Evolutionary conservation across 1,284 basidiomycete species (phyloP), one percentile per base, ranked within the genome.

Genomic region (Schizophyllum commune): DNA sequence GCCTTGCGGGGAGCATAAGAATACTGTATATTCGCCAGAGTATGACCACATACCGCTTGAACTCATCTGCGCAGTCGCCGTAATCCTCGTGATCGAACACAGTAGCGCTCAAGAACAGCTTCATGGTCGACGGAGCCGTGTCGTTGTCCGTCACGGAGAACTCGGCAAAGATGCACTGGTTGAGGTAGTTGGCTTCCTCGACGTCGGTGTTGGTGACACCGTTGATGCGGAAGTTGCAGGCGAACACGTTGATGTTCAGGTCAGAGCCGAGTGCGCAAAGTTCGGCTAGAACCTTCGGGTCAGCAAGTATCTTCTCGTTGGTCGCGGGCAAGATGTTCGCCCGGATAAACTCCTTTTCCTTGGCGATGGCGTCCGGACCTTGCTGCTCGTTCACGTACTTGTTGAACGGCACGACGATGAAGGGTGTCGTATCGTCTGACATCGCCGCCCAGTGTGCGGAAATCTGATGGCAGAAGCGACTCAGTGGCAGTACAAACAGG

Each of bases 191-290:
- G 7, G 79, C 78, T 61, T 79, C 77, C n/a, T 68, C 72, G 61
- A 81, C 70, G 66, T 80, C 76, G 15, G 65, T 64, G 67, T 82
- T 82, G 54, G 71, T 53, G 27, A 60, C 58, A n/a, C 72, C 75
- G 54, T 73, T 66, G 60, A 75, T 61, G 32, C 70, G 67, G 70
- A 81, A 81, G 68, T 81, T 81, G 68, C 73, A 74, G 6, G 76
- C 73, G 62, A 81, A 81, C 1, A 74, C 71, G 63, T 80, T 80
- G 68, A 81, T 79, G 58, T 68, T 72, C 34, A 80, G 70, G 63
- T 82, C 79, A 5, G 77, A 75, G 15, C 76, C 79, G 32, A 81
- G 63, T n/a, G 68, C 58, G 22, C 68, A 64, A 54, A 77, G 62
- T 13, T 75, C 61, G 2, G 68, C 62, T 67, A 71, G 67, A 2